Conservation (phyloP, 73 alveolate genomes). For the Tetrahymena malaccensis region DNA sequence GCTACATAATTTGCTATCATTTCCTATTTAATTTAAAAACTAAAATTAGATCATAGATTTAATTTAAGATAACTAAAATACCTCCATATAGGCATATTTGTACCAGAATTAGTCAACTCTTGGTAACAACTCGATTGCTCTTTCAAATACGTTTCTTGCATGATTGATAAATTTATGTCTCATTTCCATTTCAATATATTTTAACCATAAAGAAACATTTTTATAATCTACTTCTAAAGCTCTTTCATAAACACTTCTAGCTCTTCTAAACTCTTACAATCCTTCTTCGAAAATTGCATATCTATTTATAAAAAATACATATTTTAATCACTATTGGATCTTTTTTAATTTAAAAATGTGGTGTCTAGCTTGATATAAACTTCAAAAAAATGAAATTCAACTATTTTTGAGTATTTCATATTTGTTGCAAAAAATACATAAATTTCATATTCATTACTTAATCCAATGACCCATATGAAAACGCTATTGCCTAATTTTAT, state of each 20-base stretch:
- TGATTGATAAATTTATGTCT: constrained; percentile 96
- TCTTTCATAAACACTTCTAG: constrained; percentile 97
- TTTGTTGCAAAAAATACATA: constrained; percentile 49
- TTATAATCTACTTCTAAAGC: constrained; percentile 97
- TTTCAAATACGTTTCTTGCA: constrained; percentile 98
- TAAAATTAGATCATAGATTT: not conserved
- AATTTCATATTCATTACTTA: constrained; percentile 86
- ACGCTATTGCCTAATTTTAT: constrained; percentile 75
- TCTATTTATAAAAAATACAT: not conserved
- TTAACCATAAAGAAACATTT: constrained; percentile 86
- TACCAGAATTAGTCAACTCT: constrained; percentile 96
- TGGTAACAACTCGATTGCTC: constrained; percentile 93
- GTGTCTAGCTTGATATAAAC: not conserved
- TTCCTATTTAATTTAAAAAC: constrained; percentile 34
- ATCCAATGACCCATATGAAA: constrained; percentile 93
- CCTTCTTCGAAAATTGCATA: constrained; percentile 39
- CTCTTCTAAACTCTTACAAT: constrained; percentile 57
- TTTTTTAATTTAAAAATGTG: not conserved
- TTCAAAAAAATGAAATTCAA: not conserved
- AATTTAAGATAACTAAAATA: not conserved
- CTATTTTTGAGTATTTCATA: not conserved
- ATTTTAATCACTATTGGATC: not conserved
- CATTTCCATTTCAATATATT: constrained; percentile 99
- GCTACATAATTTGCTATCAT: constrained; percentile 85
- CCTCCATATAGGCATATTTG: constrained; percentile 95